Percentiles rank a stretch among this genome's conserved stretches.
These are phyloP conservation scores for Casaregolazyma suthepensis DNA, from an alignment of 1,139 yeast species.

Conservation along the genomic window DNA sequence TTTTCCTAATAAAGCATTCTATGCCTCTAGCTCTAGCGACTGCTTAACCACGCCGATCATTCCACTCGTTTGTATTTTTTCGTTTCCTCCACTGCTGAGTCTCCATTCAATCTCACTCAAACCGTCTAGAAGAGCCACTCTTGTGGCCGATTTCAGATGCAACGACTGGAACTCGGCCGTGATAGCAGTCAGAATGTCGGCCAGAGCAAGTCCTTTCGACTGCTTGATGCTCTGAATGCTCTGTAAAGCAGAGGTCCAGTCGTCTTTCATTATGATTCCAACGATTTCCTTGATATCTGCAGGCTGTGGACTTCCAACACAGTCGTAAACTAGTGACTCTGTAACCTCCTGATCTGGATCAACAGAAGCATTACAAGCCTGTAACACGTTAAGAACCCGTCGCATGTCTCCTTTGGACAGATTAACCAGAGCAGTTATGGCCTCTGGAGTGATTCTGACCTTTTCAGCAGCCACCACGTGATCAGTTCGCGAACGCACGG, in stretches of 20 bases:
- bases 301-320: conserved; percentile 95
- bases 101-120: conserved; percentile 86
- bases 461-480: conserved; percentile 65
- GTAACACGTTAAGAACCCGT: conserved; percentile 85
- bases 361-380: conserved; percentile 70
- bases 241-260: conserved; percentile 73
- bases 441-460: conserved; percentile 52
- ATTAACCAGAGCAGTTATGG: conserved; percentile 57
- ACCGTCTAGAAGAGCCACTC: conserved; percentile 59
- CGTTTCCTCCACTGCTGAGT: conserved; percentile 87
- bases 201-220: conserved; percentile 78
- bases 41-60: conserved; percentile 79
- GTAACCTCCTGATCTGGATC: conserved; percentile 40
- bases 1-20: background rate
- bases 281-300: conserved; percentile 69
- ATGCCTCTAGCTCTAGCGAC: conserved; percentile 37
- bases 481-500: conserved; percentile 61
- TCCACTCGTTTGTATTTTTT: conserved; percentile 84
- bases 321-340: conserved; percentile 76
- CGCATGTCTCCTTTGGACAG: conserved; percentile 94
- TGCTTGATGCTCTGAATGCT: conserved; percentile 60
- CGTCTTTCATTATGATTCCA: conserved; percentile 73
- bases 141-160: conserved; percentile 56
- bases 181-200: conserved; percentile 76
- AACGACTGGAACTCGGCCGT: conserved; percentile 60